Evolutionary conservation across 1,284 basidiomycete genomes (phyloP), one percentile per base, ranked within the genome.

Genomic region (Phellopilus nigrolimitatus): DNA sequence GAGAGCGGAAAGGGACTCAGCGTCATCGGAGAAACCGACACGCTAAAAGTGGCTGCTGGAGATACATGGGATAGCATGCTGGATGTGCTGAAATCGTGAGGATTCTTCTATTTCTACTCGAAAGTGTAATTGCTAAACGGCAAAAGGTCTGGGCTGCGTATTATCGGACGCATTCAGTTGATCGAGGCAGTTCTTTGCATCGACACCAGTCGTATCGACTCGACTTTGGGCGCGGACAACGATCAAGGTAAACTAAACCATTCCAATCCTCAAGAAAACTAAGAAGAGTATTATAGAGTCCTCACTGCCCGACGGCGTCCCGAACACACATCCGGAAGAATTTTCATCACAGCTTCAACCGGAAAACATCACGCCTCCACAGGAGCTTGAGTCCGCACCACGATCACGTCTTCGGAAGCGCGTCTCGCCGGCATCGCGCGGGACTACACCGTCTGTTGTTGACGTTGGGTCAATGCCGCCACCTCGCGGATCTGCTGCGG

Each of bases 61-160:
- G 71, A 73, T 17, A 66, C 57, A 13, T 87, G 81, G 82, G 64
- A 66, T 28, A 71, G 76, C 25, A 61, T 85, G 27, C 64, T 69
- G 0, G 65, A 70, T 0, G 77, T 79, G 55, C 75, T 78, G 2
- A 68, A 67, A 56, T 71, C 67, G 86, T 85, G 43, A 12, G 69
- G 67, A 25, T 42, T 51, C 22, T 44, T 19, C 6, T 45, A 13
- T 5, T 28, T 22, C 27, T 28, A 19, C 34, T 44, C 21, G 34
- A 36, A 37, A 19, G 10, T 17, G 17, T 17, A n/a, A 40, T 25
- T 45, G 6, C 53, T 56, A 17, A 59, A 12, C 19, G 1, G 25
- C 21, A 13, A 3, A 19, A 71, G 69, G 28, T 63, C 62, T 51
- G 61, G 59, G 2, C 49, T 70, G 15, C 59, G 55, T 28, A 63